Base-by-base conservation (phyloP, 371 early-diverging fungal species). In the Dinochytrium kinnereticum region DNA sequence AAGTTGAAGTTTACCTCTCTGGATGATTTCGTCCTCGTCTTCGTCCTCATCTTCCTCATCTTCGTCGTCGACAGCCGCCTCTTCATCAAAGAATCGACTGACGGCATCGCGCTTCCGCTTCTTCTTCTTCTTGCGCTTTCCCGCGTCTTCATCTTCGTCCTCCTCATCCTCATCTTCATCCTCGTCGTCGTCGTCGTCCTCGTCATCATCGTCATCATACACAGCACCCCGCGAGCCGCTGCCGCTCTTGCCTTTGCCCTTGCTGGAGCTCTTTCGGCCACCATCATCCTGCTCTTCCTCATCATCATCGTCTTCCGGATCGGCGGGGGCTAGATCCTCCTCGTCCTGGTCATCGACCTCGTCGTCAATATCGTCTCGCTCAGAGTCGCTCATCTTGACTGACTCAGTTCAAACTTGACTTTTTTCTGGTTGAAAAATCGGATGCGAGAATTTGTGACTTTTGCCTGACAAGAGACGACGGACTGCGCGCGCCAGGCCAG, bases 1-100 rank as follows among this genome's bases (percentile, higher is more conserved):
- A 36, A 57, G 10, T 10, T 64, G 7, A 51, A 44, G 30, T 30
- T 51, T 26, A 39, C 24, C 51, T 33, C 0, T n/a, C 38, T 17
- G 50, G 26, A 37, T 57, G 44, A 36, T 39, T 34, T 75, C 81
- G 19, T 74, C 74, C n/a, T 79, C 83, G 5, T 88, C 88, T 21
- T 87, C 91, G 21, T 91, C 91, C 1, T 91, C 89, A 1, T 90
- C 91, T 34, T 92, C 92, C 26, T 92, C 92, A 13, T 92, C 93
- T 19, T 90, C 91, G 44, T 92, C 92, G 37, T 89, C 91, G 51
- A 92, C 93, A 30, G 87, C 90, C 55, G 91, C 91, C 59, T 91
- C 90, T 64, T 85, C 87, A 53, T 91, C 90, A 71, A 91, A 77
- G 84, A 91, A 81, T 39, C 67, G 50, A 36, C 71, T 72, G 44